A percentile compares a stretch with the other conserved stretches of the same genome.
Evolutionary conservation across 176 grass and related monocot genomes (phyloP).

Genomic region (Dactylis glomerata): DNA sequence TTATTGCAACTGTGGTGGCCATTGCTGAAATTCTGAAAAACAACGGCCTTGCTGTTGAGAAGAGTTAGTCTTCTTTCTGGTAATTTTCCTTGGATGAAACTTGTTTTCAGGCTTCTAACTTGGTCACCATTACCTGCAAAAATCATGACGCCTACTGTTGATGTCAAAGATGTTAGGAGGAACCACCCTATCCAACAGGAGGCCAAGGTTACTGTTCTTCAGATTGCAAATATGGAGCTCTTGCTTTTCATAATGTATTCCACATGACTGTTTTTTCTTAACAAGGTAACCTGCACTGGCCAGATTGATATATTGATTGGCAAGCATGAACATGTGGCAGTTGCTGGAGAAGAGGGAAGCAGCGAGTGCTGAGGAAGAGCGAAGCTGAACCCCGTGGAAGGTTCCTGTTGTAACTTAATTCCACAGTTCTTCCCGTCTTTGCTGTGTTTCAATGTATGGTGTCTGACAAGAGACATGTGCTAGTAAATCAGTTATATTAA

Average conservation of each 20-base stretch:
- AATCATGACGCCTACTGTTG: constrained; percentile 77
- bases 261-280: neutral
- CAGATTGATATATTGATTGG: constrained; percentile 92
- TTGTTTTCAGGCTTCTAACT: neutral
- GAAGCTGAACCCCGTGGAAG: constrained; percentile 45
- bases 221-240: neutral
- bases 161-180: constrained; percentile 69
- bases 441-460: constrained; percentile 27
- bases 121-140: constrained; percentile 29
- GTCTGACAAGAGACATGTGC: neutral
- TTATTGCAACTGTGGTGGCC: constrained; percentile 77
- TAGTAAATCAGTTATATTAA: constrained; percentile 30
- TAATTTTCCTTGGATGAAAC: neutral
- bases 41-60: constrained; percentile 78
- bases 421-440: constrained; percentile 29
- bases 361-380: constrained; percentile 61
- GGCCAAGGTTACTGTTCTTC: constrained; percentile 61
- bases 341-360: constrained; percentile 70
- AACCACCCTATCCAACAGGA: constrained; percentile 61
- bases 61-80: constrained; percentile 46
- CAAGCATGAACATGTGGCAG: constrained; percentile 72
- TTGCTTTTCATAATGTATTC: neutral
- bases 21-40: constrained; percentile 86
- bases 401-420: constrained; percentile 45
- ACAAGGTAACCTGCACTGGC: neutral